A percentile compares a stretch with the other conserved stretches of the same genome.
Conservation (phyloP, 352 stramenopile genomes). For the Phytophthora foliorum region DNA sequence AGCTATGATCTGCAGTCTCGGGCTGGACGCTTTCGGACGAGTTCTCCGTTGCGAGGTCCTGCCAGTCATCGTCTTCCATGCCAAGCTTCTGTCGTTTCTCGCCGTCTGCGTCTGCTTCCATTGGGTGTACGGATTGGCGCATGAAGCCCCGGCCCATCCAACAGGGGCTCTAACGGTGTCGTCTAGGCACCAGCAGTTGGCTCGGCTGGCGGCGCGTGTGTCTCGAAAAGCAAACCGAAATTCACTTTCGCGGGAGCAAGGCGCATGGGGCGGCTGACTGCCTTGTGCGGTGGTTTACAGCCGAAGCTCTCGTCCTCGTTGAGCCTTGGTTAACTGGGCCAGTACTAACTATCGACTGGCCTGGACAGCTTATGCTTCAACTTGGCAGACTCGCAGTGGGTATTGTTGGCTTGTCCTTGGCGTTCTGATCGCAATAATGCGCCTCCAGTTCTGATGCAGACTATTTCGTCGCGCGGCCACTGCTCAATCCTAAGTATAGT, state of each 20-base stretch:
- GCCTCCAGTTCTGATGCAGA: constrained; percentile 25
- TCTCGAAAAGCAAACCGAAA: constrained; percentile 12
- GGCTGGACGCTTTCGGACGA: constrained; percentile 27
- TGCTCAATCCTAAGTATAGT: constrained; percentile 26
- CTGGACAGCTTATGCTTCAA: constrained; percentile 12
- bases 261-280: constrained; percentile 30
- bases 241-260: constrained; percentile 20
- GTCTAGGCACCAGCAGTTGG: constrained; percentile 15
- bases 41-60: constrained; percentile 45
- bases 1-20: constrained; percentile 12
- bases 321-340: neutral
- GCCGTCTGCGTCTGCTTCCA: constrained; percentile 42
- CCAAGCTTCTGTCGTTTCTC: constrained; percentile 22
- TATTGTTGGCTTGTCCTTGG: constrained; percentile 23
- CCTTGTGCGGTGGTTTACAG: constrained; percentile 1
- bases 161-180: constrained; percentile 14
- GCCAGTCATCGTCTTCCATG: constrained; percentile 33
- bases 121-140: constrained; percentile 74
- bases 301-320: constrained; percentile 26
- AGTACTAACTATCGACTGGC: constrained; percentile 20
- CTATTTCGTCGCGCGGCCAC: neutral
- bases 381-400: neutral
- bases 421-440: constrained; percentile 35
- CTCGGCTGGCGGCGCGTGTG: constrained; percentile 9
- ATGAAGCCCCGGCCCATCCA: constrained; percentile 70